Conservation (phyloP, 495 filamentous ascomycete genomes). For the Penicillium robsamsonii region DNA sequence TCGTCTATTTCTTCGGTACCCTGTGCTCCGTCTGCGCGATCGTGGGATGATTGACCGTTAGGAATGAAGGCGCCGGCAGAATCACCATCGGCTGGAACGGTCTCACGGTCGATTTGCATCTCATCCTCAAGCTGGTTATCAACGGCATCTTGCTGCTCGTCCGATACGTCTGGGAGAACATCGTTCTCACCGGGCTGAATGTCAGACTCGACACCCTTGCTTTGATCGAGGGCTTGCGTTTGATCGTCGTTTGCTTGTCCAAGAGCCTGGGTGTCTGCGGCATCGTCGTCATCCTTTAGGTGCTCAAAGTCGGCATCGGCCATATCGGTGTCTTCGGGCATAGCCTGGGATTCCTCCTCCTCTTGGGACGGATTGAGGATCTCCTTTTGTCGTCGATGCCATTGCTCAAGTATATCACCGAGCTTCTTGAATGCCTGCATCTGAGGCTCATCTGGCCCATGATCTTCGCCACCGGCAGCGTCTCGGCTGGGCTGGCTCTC, state of each 20-base stretch:
- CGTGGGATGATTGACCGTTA: constrained; percentile 33
- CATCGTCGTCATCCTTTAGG: constrained; percentile 74
- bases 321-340: constrained; percentile 62
- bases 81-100: constrained; percentile 39
- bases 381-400: constrained; percentile 79
- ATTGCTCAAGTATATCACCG: constrained; percentile 88
- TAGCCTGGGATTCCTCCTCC: constrained; percentile 51
- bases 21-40: constrained; percentile 28
- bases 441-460: constrained; percentile 52
- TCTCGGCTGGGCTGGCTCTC: constrained; percentile 45
- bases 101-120: constrained; percentile 44
- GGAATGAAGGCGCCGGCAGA: constrained; percentile 45
- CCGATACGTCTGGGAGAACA: constrained; percentile 56
- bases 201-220: constrained; percentile 76
- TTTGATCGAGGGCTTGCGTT: constrained; percentile 74
- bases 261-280: constrained; percentile 83
- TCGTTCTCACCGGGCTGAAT: constrained; percentile 53
- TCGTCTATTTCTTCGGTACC: constrained; percentile 53
- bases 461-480: constrained; percentile 41
- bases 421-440: constrained; percentile 79
- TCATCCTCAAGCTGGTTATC: constrained; percentile 50
- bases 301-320: constrained; percentile 82
- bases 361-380: constrained; percentile 69
- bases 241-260: constrained; percentile 87
- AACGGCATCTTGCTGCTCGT: constrained; percentile 52